Evolutionary conservation across 257 asterid species (phyloP), one percentile per base, ranked within the genome.

Genomic region (Lantana camara): DNA sequence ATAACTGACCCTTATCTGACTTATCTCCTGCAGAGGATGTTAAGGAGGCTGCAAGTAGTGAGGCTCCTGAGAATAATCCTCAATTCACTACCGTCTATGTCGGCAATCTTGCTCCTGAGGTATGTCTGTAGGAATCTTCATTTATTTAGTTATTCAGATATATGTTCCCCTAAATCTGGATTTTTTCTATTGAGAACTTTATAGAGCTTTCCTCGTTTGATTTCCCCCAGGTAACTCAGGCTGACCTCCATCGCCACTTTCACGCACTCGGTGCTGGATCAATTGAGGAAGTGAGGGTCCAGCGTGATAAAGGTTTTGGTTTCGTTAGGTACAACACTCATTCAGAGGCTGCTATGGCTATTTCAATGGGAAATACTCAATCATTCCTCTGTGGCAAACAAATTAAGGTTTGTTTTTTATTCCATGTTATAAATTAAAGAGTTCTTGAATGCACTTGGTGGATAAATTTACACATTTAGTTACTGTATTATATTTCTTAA

Each of bases 41-140:
- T 70, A 89, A 84, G 69, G 98, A 89, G 71, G 78, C 76, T 53
- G 78, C 83, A 67, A 83, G 75, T 58, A 74, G 65, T 73, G 96
- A 87, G 67, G 93, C 93, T 77, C 98, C 96, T 17, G 96, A 92
- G 81, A 92, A 82, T 56, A 92, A 89, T 69, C 98, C 95, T 53
- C 95, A 77, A 56, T 92, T 62, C 71, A 92, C 96, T 38, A 92
- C 98, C 15, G 96, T 92, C 49, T 92, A 92, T 68, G 96, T 86
- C 15, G 98, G 98, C 50, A 92, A 92, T 80, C 90, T 92, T 64
- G 92, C 96, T 71, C 89, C 98, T 12, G 97, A 92, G 92, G 98
- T 27, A 27, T 27, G 32, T 2, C 32, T 27, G 32, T 27, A 27
- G 32, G n/a, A n/a, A n/a, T n/a, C n/a, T 27, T 27, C 32, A 27